Evolutionary conservation across 163 green algal genomes (phyloP), one percentile per base, ranked within the genome.

Genomic region (Trebouxiophyceae sp.): DNA sequence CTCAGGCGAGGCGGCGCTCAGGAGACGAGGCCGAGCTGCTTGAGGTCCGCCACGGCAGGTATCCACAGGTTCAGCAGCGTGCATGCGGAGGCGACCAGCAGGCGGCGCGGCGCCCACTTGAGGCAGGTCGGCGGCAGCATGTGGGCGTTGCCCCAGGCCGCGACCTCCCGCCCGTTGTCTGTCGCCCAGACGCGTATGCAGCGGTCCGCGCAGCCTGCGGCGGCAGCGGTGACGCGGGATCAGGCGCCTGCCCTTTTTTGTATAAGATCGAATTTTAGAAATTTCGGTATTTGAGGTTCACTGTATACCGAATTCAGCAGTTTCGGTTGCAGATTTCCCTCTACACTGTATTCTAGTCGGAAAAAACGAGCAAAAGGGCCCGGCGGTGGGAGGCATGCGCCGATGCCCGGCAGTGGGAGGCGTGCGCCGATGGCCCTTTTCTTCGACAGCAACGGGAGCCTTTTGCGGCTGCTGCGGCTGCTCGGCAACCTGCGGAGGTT

Each of bases 81-180:
- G 65, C 88, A 96, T 16, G 82, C 91, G 28, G 68, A 86, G 7
- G 89, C 91, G 44, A 92, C 76, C 57, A 96, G 65, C 69, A 93
- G 70, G 12, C 39, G 82, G 85, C 27, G 86, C 79, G 62, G 62
- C 1, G 39, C 28, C 39, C 44, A 67, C 44, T 81, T 85, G n/a
- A 93, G 63, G 50, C 79, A 90, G 4, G 74, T 78, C 0, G 91
- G 91, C 24, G 90, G 60, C 3, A 77, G 84, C 20, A 83, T 80
- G 74, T 95, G 88, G 1, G 70, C 71, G 2, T 23, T 56, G 12
- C 39, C 39, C 81, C 81, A 93, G 12, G 56, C 57, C 7, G 79
- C 77, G 44, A 95, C 84, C 75, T 88, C 75, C 6, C 74, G 59
- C 23, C 87, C 85, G 19, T 57, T 90, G 8, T 39, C 63, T 16